Conservation (phyloP, 441 rosid species). For the Populus hybrid region DNA sequence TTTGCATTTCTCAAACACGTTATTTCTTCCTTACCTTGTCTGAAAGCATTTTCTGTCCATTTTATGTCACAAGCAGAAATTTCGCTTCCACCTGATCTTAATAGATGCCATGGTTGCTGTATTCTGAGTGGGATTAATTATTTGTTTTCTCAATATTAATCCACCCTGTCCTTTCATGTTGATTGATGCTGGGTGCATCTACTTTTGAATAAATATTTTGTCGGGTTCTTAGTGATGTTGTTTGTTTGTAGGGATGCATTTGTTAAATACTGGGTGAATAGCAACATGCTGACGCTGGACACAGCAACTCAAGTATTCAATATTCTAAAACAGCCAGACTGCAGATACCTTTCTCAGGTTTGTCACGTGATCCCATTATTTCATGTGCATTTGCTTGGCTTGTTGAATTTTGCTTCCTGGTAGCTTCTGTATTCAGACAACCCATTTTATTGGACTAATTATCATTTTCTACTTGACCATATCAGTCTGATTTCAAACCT, state of each 20-base stretch:
- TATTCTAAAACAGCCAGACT: slow-evolving; percentile 71
- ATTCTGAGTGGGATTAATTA: neutral
- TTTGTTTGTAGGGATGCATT: slow-evolving; percentile 62
- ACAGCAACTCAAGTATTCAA: slow-evolving; percentile 67
- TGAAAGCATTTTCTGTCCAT: neutral
- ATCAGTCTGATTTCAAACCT: slow-evolving; percentile 82
- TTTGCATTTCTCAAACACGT: neutral
- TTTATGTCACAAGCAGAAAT: neutral
- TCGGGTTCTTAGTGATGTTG: slow-evolving; percentile 8
- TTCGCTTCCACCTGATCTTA: neutral
- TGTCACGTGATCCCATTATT: slow-evolving; percentile 1
- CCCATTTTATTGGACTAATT: slow-evolving; percentile 15
- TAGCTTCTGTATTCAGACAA: slow-evolving; percentile 3
- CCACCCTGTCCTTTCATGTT: neutral
- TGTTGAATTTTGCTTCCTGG: slow-evolving; percentile 5
- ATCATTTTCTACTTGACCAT: neutral
- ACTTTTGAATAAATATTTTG: slow-evolving; percentile 6
- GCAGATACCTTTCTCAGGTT: slow-evolving; percentile 76
- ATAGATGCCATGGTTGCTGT: neutral
- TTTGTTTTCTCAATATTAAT: slow-evolving; percentile 11
- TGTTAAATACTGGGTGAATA: slow-evolving; percentile 78
- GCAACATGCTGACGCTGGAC: slow-evolving; percentile 81
- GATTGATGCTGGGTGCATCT: neutral
- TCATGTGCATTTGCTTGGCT: neutral
- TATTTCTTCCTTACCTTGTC: neutral